phyloP scores from a whole-genome alignment of 2,329 filamentous ascomycete genomes.

The Paraphaeosphaeria minitans region DNA sequence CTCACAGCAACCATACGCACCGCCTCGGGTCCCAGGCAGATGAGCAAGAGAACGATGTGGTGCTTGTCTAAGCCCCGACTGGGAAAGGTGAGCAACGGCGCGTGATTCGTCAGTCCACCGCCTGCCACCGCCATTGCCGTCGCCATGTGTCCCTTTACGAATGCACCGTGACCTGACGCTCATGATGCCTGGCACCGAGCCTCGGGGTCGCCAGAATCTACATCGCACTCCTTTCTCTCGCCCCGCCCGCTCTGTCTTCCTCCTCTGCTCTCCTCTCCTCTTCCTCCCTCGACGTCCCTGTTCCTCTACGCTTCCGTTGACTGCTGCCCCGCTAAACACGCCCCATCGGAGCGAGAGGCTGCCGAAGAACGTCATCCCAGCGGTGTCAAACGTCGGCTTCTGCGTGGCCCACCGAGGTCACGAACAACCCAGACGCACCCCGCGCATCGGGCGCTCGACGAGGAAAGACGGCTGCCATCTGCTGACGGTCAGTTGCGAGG shows the following conservation, averaged over 20 bases:
- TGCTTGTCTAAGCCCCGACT: slow-evolving; percentile 28
- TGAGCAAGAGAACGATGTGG: slow-evolving; percentile 25
- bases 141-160: slow-evolving; percentile 29
- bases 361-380: slow-evolving; percentile 16
- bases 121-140: slow-evolving; percentile 31
- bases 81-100: slow-evolving; percentile 23
- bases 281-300: neutral
- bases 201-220: neutral
- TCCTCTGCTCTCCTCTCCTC: neutral
- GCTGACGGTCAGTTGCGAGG: neutral
- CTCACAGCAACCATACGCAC: slow-evolving; percentile 9
- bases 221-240: slow-evolving; percentile 2
- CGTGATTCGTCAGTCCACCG: slow-evolving; percentile 34
- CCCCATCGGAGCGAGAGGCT: slow-evolving; percentile 6
- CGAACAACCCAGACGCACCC: slow-evolving; percentile 16
- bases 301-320: neutral
- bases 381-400: slow-evolving; percentile 13
- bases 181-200: slow-evolving; percentile 8
- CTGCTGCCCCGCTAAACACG: slow-evolving; percentile 11
- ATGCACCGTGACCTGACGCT: slow-evolving; percentile 10
- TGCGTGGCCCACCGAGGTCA: slow-evolving; percentile 13
- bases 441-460: slow-evolving; percentile 13
- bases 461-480: neutral
- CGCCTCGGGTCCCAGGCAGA: slow-evolving; percentile 28
- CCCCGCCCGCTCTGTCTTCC: no score